phyloP scores from a whole-genome alignment of 2,329 filamentous ascomycete species.

The Drechslerella dactyloides region DNA sequence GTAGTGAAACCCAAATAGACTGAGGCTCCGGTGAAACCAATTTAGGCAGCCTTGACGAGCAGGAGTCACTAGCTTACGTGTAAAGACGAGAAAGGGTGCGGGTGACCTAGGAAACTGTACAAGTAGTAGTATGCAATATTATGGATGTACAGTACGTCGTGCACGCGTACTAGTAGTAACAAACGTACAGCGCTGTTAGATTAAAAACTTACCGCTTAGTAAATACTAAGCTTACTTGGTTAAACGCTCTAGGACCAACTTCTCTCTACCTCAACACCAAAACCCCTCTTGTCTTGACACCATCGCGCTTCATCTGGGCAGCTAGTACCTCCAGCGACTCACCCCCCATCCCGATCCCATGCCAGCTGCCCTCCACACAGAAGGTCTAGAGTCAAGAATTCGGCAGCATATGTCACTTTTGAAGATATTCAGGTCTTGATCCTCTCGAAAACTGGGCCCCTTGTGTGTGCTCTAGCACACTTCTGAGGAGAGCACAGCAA shows the following conservation, averaged over 20 bases:
- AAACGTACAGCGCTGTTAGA: neutral
- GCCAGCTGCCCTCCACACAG: neutral
- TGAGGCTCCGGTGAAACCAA: too few relatives aligned
- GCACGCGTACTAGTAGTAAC: neutral
- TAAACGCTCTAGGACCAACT: too few relatives aligned
- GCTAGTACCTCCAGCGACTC: neutral
- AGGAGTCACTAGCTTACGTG: too few relatives aligned
- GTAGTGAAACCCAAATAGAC: too few relatives aligned
- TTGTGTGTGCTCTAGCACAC: slow-evolving; percentile 1
- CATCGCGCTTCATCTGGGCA: slow-evolving; percentile 17
- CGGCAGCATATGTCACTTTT: neutral
- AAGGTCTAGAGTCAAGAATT: neutral
- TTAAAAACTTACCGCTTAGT: neutral
- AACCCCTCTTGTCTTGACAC: slow-evolving; percentile 33
- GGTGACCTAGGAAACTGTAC: too few relatives aligned
- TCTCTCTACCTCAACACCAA: slow-evolving; percentile 30
- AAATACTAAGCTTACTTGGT: neutral
- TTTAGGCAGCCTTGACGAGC: too few relatives aligned
- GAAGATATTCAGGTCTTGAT: neutral
- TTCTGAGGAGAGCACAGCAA: neutral
- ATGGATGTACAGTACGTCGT: too few relatives aligned
- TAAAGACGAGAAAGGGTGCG: too few relatives aligned
- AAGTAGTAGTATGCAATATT: too few relatives aligned
- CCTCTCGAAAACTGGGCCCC: neutral
- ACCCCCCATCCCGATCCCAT: neutral